Evolutionary conservation across 768 basidiomycete genomes (phyloP), one percentile per base, ranked within the genome.

Genomic region (Coprinellus micaceus): DNA sequence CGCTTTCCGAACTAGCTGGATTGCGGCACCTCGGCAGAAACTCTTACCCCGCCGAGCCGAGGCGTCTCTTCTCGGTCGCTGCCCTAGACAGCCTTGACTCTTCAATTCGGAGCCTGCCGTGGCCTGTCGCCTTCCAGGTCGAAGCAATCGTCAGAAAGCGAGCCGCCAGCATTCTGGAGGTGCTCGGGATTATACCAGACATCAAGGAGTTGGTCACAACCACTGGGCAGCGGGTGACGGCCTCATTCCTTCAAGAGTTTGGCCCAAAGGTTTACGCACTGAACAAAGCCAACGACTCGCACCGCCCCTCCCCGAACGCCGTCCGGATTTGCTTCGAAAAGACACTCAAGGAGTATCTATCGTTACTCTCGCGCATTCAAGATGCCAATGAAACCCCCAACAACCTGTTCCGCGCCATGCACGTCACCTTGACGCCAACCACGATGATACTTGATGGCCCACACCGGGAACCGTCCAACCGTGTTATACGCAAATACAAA

Each of bases 111-210:
- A 36, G 28, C 12, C 62, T 82, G 13, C 64, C 74, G 9, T 85
- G 79, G 81, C 60, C 61, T 41, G 73, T 87, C n/a, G 78, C 83
- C 0, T 87, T 84, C 60, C 85, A 88, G 63, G 67, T 86, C 28
- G 80, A 84, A 55, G 71, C 75, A 0, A 61, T 80, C 13, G 47
- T 76, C 19, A 69, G 69, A 25, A 71, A 69, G 41, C 62, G 74
- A 45, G 49, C 70, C 17, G 70, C 84, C n/a, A 82, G 84, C 61
- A 66, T 79, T 24, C 62, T 59, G 28, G 85, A 88, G 62, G 67
- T 86, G 26, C 67, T 82, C 10, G 56, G 59, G 0, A 70, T 84
- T 15, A 67, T 76, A 17, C 67, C 66, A 0, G 50, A 59, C 25
- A 70, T 85, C 26, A 56, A 62, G 1, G 13, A 60, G 1, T 58